Base-by-base conservation (phyloP, 2,329 filamentous ascomycete genomes). In the Colletotrichum sp. region DNA sequence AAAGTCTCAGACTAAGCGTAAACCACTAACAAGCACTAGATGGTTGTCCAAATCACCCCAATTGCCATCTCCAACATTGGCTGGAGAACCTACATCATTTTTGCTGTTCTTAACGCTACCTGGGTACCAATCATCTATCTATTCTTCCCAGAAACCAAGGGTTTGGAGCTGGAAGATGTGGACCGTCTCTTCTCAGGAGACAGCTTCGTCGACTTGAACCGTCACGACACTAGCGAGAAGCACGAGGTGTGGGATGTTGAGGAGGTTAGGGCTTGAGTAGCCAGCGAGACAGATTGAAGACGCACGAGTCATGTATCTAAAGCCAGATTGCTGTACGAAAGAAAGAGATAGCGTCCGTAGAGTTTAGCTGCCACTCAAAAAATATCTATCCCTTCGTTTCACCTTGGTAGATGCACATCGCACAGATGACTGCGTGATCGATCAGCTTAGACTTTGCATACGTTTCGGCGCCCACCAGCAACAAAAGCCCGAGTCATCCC, bases 141-240 rank as follows among this genome's bases (percentile, higher is more conserved):
- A 13, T 82, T 79, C 77, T 83, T 81, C 68, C 81, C 81, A 0
- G 81, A 83, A 14, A 82, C 82, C 2, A 82, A 81, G 43, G 80
- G 80, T 0, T 73, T 86, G 74, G 78, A 86, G 85, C 77, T 90
- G 83, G 70, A 91, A 83, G 77, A 84, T 81, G 79, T 85, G 84
- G 72, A 86, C 14, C 69, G 69, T 9, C 32, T 75, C 9, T 75
- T 75, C 48, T 61, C 69, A 8, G 73, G 69, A 79, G 73, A 77
- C 0, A 58, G 70, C 81, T 13, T 82, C 80, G 13, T 82, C 72
- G 1, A 80, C 78, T 4, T 79, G 21, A 36, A 21, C 14, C 70
- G 52, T 9, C 9, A 7, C 14, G 13, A 18, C 9, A 43, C 43
- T 0, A 48, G 63, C 5, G 64, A 73, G 9, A 75, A 75, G 34